A percentile compares a stretch with the other conserved stretches of the same genome.
Conservation (phyloP, 148 eudicot species). For the Arbutus unedo region DNA sequence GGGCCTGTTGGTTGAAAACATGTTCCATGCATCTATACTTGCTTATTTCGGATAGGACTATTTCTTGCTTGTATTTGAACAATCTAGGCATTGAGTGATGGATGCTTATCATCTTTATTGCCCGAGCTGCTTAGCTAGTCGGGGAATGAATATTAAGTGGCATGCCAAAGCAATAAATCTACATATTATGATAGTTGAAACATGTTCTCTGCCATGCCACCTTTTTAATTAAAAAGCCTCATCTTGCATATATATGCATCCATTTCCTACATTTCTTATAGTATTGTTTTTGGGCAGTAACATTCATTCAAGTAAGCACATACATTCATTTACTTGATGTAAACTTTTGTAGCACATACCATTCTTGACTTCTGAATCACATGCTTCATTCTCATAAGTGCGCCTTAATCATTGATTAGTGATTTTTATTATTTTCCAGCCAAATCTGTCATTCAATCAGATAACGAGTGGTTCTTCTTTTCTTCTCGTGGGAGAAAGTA, state of each 20-base stretch:
- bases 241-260: no score
- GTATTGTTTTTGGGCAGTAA: not conserved
- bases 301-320: not conserved
- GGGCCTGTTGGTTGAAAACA: no score
- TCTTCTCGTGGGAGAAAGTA: slow-evolving; percentile 84
- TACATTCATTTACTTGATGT: not conserved
- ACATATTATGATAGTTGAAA: no score
- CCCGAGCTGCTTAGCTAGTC: not conserved
- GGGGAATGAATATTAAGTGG: no score
- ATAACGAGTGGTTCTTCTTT: slow-evolving; percentile 92
- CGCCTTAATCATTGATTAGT: not conserved
- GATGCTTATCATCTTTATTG: not conserved
- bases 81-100: not conserved
- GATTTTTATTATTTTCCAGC: slow-evolving; percentile 34
- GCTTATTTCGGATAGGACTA: no score
- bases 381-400: not conserved
- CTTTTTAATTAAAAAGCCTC: no score
- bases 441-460: slow-evolving; percentile 63
- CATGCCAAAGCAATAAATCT: no score
- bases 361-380: not conserved
- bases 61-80: not conserved
- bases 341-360: not conserved
- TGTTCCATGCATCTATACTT: no score
- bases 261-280: not conserved
- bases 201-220: no score